Percentiles rank a stretch among this genome's conserved stretches.
These are phyloP conservation scores for Carpinus viminea DNA, from an alignment of 306 rosid species.

Conservation along the genomic window DNA sequence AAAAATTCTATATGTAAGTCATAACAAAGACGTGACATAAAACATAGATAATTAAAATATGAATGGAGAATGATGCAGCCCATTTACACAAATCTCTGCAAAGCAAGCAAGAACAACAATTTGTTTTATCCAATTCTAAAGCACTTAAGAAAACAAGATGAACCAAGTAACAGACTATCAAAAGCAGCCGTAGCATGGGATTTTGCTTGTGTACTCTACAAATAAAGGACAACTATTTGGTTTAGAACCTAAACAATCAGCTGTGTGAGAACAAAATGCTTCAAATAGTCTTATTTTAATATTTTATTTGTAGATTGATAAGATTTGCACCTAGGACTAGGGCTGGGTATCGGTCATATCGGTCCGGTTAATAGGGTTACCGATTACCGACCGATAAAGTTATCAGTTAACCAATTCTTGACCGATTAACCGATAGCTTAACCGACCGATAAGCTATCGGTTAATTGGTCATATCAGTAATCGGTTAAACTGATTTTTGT, in stretches of 20 bases:
- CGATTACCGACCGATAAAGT: too few species aligned
- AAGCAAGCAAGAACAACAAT: not conserved
- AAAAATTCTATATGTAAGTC: not conserved
- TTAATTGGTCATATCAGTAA: too few species aligned
- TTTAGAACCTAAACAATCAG: not conserved
- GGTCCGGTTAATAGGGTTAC: too few species aligned
- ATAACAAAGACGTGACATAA: not conserved
- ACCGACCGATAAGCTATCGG: too few species aligned
- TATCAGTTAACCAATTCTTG: too few species aligned
- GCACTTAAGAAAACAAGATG: not conserved
- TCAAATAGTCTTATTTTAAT: not conserved
- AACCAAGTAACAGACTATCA: not conserved
- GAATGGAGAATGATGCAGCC: not conserved
- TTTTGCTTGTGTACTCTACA: not conserved
- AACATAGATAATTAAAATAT: not conserved
- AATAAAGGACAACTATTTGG: not conserved
- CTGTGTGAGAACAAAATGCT: not conserved
- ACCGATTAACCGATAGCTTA: too few species aligned
- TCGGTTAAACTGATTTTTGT: too few species aligned
- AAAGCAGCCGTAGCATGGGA: constrained; percentile 7
- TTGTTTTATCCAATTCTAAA: not conserved
- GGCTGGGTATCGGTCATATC: too few species aligned
- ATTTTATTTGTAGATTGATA: not conserved
- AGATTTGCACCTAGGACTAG: not conserved
- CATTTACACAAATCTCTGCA: not conserved